These are phyloP conservation scores for Tetraselmis striata DNA, from an alignment of 139 green algal genomes.

Conservation along the genomic window DNA sequence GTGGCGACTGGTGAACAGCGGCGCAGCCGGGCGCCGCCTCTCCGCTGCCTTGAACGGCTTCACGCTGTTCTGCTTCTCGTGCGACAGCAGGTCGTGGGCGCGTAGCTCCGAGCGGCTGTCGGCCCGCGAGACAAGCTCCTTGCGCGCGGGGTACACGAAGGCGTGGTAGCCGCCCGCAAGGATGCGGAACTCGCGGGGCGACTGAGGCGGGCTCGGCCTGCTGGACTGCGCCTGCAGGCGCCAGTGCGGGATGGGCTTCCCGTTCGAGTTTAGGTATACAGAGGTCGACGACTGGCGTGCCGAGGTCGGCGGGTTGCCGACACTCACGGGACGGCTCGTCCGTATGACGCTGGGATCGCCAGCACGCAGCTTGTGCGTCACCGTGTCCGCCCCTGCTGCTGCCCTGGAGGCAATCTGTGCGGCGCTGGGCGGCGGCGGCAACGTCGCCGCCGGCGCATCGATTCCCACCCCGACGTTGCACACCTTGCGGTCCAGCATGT, in stretches of 20 bases:
- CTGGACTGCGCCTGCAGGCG: not conserved
- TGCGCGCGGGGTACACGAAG: not conserved
- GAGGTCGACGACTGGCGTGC: not conserved
- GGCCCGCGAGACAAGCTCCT: not conserved
- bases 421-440: not conserved
- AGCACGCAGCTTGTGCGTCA: not conserved
- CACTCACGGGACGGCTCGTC: not conserved
- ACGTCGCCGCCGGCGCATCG: not conserved
- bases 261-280: not conserved
- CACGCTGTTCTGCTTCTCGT: not conserved
- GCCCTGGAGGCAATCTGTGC: not conserved
- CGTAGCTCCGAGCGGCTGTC: not conserved
- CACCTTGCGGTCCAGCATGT: not conserved
- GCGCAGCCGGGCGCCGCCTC: not conserved
- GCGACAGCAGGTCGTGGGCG: not conserved
- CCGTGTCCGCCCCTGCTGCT: not conserved
- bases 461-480: not conserved
- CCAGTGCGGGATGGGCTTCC: not conserved
- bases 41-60: not conserved
- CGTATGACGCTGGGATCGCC: not conserved
- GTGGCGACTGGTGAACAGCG: not conserved
- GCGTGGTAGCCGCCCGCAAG: not conserved
- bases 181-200: not conserved
- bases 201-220: not conserved
- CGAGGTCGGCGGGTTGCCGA: not conserved